phyloP scores from a whole-genome alignment of 768 basidiomycete species.

The Chlorophyllum brunneum region DNA sequence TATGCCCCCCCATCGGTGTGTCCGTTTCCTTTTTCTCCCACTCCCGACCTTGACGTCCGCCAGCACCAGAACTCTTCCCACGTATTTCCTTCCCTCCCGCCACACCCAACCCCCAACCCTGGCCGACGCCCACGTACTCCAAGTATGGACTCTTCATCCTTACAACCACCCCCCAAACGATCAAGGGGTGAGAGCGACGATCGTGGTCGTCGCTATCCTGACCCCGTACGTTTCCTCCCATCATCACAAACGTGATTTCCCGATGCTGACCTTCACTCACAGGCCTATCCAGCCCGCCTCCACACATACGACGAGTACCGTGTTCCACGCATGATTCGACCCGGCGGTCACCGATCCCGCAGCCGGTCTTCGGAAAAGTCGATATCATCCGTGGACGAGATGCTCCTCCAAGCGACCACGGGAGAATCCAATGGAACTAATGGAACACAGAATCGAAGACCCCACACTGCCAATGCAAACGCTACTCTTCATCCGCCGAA shows the following conservation, averaged over 20 bases:
- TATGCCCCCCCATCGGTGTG: conserved; percentile 15
- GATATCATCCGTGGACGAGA: conserved; percentile 38
- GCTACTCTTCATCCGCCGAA: not conserved
- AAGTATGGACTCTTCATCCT: conserved; percentile 36
- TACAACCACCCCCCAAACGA: conserved; percentile 36
- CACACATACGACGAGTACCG: conserved; percentile 10
- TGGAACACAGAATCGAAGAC: not conserved
- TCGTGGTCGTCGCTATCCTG: conserved; percentile 24
- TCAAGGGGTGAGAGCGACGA: conserved; percentile 21
- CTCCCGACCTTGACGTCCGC: not conserved
- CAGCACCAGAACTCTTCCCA: conserved; percentile 18
- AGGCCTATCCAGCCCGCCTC: conserved; percentile 11
- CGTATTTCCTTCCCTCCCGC: conserved; percentile 35
- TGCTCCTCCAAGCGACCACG: conserved; percentile 36
- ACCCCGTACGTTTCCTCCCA: conserved; percentile 23
- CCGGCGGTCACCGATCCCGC: conserved; percentile 25
- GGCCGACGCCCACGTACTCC: conserved; percentile 29
- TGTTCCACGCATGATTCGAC: conserved; percentile 10
- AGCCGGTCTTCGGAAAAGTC: conserved; percentile 34
- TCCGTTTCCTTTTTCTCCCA: conserved; percentile 1
- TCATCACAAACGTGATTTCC: conserved; percentile 4
- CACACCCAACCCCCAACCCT: conserved; percentile 32
- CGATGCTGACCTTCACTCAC: not conserved
- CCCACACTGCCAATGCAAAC: not conserved
- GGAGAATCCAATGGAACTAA: conserved; percentile 22